Evolutionary conservation across 1,284 basidiomycete genomes (phyloP), one percentile per base, ranked within the genome.

Genomic region (Pseudozyma hubeiensis): DNA sequence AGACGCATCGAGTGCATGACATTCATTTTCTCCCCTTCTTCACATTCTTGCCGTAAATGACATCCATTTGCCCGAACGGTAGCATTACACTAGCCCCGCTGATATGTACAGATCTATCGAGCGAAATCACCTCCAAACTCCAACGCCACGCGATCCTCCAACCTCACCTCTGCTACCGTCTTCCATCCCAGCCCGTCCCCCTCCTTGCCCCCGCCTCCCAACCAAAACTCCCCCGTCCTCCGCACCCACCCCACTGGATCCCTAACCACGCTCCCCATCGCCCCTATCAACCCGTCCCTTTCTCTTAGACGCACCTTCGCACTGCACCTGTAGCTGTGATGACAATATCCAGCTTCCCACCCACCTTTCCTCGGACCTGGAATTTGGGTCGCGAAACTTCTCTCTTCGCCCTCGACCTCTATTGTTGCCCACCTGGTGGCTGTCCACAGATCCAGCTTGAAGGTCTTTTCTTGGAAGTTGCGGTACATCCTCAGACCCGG

Each of bases 61-160:
- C 3, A 31, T 11, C 45, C 33, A 4, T 30, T 5, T 5, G 5
- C 5, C 30, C 33, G 35, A 2, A 48, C 11, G 2, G 3, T 11
- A 50, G n/a, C n/a, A 7, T 31, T 2, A 24, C 24, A 24, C 24
- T 4, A 24, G 2, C 24, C 24, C 24, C 24, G 1, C 24, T 24
- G 24, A 24, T 24, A n/a, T n/a, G n/a, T n/a, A n/a, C n/a, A n/a
- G n/a, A 24, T 37, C 33, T 53, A 68, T 29, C 58, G 41, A 17
- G 71, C 71, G 37, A 68, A 74, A 41, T 62, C 58, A 29, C 71
- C 71, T 0, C 71, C 66, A 11, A 75, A 75, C 46, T 70, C 72
- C 4, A 75, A 19, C 16, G 72, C 72, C 9, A 75, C 72, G 4
- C 71, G 49, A 43, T 74, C 71, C 13, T 29, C 35, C 17, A 74